Conservation (phyloP, 2,329 filamentous ascomycete genomes). For the Trichoderma lentiforme region DNA sequence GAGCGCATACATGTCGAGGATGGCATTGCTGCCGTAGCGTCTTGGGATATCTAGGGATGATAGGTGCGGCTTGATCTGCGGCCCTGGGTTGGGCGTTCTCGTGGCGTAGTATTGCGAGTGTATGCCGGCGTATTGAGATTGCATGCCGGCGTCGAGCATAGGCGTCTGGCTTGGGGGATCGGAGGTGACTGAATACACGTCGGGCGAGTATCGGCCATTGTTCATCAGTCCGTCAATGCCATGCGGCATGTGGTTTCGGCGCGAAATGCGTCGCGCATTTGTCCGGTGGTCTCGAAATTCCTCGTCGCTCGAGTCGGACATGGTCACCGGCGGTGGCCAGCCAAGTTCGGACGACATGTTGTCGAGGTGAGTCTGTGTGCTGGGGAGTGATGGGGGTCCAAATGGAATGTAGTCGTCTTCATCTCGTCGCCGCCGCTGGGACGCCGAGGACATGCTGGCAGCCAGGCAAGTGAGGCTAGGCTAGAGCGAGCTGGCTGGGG, state of each 20-base stretch:
- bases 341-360: slow-evolving; percentile 7
- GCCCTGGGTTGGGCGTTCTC: neutral
- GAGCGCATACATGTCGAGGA: slow-evolving; percentile 46
- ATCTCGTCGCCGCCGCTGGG: slow-evolving; percentile 11
- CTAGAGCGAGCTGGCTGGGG: neutral
- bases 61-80: slow-evolving; percentile 29
- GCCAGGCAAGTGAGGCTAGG: neutral
- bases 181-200: slow-evolving; percentile 6
- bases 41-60: slow-evolving; percentile 40
- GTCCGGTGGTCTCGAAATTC: neutral
- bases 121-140: slow-evolving; percentile 6
- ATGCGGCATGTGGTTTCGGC: neutral
- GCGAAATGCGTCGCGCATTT: neutral
- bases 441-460: slow-evolving; percentile 11
- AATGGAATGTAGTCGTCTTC: slow-evolving; percentile 16
- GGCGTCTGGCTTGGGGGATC: slow-evolving; percentile 6
- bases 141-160: slow-evolving; percentile 4
- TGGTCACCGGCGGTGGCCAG: slow-evolving; percentile 3
- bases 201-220: slow-evolving; percentile 6
- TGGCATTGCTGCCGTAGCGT: slow-evolving; percentile 36
- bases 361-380: slow-evolving; percentile 3
- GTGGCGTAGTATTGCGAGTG: slow-evolving; percentile 11
- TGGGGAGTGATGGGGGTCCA: slow-evolving; percentile 13
- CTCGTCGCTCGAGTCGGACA: slow-evolving; percentile 15
- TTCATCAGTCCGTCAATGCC: neutral